Evolutionary conservation across 768 basidiomycete species (phyloP).

Genomic region (Mrakia gelida): DNA sequence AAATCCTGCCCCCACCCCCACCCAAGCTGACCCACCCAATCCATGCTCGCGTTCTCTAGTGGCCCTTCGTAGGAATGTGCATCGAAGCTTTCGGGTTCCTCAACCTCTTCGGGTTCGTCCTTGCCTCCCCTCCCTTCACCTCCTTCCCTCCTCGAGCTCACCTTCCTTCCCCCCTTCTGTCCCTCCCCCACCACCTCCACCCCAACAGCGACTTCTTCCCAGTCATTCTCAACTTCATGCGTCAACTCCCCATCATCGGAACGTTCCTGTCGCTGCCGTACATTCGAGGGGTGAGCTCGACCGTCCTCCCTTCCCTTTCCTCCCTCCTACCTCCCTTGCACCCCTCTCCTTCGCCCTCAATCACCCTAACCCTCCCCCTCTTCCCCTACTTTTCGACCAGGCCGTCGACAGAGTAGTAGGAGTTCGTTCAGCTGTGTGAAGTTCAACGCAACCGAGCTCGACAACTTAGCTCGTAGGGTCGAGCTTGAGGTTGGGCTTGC

Average conservation of each 20-base stretch:
- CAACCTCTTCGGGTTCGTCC: conserved; percentile 86
- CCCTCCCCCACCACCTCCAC: neutral
- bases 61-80: conserved; percentile 88
- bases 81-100: conserved; percentile 96
- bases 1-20: too few relatives aligned
- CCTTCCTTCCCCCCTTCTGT: neutral
- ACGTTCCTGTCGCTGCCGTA: conserved; percentile 80
- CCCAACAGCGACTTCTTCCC: conserved; percentile 99
- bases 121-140: neutral
- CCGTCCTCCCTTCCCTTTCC: neutral
- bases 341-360: neutral
- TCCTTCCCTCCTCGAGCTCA: neutral
- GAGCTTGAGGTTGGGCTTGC: too few relatives aligned
- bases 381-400: conserved; percentile 46
- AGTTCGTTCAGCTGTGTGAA: conserved; percentile 61
- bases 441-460: conserved; percentile 42
- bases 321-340: neutral
- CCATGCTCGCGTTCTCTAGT: conserved; percentile 39
- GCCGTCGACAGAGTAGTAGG: conserved; percentile 74
- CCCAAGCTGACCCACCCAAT: neutral
- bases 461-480: too few relatives aligned
- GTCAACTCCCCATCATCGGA: conserved; percentile 89
- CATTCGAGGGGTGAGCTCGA: conserved; percentile 61
- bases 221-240: conserved; percentile 91
- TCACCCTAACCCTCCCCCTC: conserved; percentile 3